Base-by-base conservation (phyloP, 305 asterid species). In the Andrographis paniculata region DNA sequence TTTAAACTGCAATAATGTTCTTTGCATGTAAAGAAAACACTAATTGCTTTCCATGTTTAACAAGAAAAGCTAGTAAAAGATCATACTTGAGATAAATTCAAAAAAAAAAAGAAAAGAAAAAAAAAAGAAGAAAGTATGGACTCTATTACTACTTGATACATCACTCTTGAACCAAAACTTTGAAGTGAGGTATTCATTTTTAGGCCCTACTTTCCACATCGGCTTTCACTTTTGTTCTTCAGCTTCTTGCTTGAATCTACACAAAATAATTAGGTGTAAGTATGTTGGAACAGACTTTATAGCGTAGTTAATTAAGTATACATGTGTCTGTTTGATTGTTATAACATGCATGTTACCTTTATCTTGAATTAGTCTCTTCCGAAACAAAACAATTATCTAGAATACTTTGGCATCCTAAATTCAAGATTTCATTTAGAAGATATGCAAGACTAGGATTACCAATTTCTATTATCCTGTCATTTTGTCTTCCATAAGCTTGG, bases 1-100 rank as follows among this genome's bases (percentile, higher is more conserved):
- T 22, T 7, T 33, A 48, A 30, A 20, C 20, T 17, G 50, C 18
- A 14, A 20, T 18, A 45, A 20, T 20, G 12, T 33, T 33, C 22
- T 58, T 54, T 56, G 45, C 35, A 39, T 43, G 39, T 30, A 38
- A 18, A 35, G 53, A 52, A 14, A 47, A 36, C 48, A 47, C 21
- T 52, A 14, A 37, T 36, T 56, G 63, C 60, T 42, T 36, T 38
- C 30, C 13, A 0, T 52, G 53, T 20, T 47, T 33, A n/a, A 40
- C 31, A 31, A 39, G 16, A 14, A 38, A 50, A 9, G 36, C 52
- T 39, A 22, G 35, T 38, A 39, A 46, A 41, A 39, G 30, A 50
- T 50, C 37, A 44, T 27, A 12, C 30, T 37, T 36, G 9, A 23
- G 18, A 15, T 12, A 20, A 50, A 24, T 24, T 24, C 8, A 4